phyloP scores from a whole-genome alignment of 345 rosid genomes.

The Citrus cavaleriei region DNA sequence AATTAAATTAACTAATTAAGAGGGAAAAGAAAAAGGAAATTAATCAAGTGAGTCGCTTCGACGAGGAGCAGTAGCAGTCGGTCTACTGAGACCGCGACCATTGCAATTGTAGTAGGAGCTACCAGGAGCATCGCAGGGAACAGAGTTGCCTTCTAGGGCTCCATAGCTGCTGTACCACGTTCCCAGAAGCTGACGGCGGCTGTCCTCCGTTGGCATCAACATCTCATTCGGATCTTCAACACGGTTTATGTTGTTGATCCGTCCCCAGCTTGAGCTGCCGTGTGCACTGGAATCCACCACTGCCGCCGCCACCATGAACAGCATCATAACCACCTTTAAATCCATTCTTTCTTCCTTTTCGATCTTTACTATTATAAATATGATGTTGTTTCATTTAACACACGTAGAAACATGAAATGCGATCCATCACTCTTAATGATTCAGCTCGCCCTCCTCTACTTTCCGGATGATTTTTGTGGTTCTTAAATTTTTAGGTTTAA shows the following conservation, averaged over 20 bases:
- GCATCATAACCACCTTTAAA: conserved; percentile 29
- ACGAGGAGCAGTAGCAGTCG: not conserved
- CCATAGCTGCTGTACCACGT: not conserved
- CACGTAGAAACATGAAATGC: not conserved
- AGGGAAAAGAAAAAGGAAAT: not conserved
- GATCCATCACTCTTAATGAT: not conserved
- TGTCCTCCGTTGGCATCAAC: not conserved
- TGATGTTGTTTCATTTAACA: too few relatives aligned
- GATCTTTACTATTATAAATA: too few relatives aligned
- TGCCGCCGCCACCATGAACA: conserved; percentile 15
- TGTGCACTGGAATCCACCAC: conserved; percentile 19
- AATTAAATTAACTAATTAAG: not conserved
- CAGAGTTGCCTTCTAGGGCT: not conserved
- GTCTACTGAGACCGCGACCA: not conserved
- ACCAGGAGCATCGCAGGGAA: not conserved
- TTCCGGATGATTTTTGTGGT: conserved; percentile 23
- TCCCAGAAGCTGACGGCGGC: not conserved
- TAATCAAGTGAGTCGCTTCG: not conserved
- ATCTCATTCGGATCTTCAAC: not conserved
- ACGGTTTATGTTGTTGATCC: not conserved
- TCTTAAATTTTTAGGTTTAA: conserved; percentile 12
- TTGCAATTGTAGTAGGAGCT: not conserved
- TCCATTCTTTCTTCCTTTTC: conserved; percentile 17
- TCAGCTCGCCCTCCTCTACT: conserved; percentile 25
- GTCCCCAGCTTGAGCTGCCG: conserved; percentile 10